phyloP scores from a whole-genome alignment of 2,329 filamentous ascomycete genomes.

The Ophiocordyceps sinensis region DNA sequence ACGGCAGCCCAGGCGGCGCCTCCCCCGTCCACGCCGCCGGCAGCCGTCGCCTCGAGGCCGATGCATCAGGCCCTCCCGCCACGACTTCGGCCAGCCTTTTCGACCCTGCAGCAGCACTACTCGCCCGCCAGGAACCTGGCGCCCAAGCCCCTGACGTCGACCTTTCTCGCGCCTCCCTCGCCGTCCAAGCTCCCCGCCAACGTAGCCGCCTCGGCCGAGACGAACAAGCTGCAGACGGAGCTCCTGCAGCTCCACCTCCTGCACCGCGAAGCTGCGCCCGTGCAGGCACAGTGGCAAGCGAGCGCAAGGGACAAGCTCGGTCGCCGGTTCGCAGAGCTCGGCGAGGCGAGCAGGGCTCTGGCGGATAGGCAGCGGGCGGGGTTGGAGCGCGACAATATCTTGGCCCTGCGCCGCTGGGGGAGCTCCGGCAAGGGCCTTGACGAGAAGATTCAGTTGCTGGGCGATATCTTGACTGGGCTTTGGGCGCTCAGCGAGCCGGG shows the following conservation, averaged over 20 bases:
- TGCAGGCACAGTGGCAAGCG: constrained; percentile 35
- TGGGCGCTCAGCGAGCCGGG: constrained; percentile 42
- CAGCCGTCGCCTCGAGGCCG: constrained; percentile 6
- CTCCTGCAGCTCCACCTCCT: constrained; percentile 51
- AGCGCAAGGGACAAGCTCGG: constrained; percentile 38
- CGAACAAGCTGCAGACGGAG: constrained; percentile 44
- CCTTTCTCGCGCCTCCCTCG: constrained; percentile 43
- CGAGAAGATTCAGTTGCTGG: constrained; percentile 42
- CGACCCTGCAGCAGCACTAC: constrained; percentile 52
- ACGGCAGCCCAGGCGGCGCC: constrained; percentile 9
- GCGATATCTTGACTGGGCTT: constrained; percentile 39
- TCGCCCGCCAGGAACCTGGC: constrained; percentile 46
- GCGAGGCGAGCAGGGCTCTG: constrained; percentile 18
- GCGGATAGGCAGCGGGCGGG: constrained; percentile 24
- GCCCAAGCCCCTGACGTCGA: constrained; percentile 46
- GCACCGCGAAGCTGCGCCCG: constrained; percentile 36
- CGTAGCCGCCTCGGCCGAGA: constrained; percentile 43
- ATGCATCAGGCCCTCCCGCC: constrained; percentile 11
- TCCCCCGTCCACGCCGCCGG: constrained; percentile 5
- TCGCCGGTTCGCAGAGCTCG: constrained; percentile 26
- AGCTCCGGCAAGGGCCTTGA: constrained; percentile 26
- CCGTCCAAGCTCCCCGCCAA: constrained; percentile 48
- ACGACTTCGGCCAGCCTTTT: constrained; percentile 40
- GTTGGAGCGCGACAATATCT: constrained; percentile 34
- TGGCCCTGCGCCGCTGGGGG: constrained; percentile 38